Evolutionary conservation across 1,139 yeast genomes (phyloP), one percentile per base, ranked within the genome.

Genomic region (Suhomyces ambrosiae): DNA sequence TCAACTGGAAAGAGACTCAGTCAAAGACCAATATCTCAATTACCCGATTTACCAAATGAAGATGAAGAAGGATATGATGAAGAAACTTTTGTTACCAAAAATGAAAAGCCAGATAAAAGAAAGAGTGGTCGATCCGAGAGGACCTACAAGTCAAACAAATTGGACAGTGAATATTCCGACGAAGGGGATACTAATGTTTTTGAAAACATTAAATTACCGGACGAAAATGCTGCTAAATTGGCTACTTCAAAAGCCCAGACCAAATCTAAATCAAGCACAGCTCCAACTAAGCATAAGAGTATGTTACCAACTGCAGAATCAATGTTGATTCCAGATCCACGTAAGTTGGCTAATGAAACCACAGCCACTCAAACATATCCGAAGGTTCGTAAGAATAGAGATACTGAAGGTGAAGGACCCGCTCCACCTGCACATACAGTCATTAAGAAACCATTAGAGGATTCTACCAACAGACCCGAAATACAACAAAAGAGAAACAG

Each of bases 141-240:
- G 15, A 23, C 41, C n/a, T 26, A 25, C 24, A 41, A 39, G 21
- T 27, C 42, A 7, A 33, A 18, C 21, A 18, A 49, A 22, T 48
- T 48, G 8, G 56, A 53, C 7, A 52, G 46, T 7, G 56, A 50
- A 9, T 52, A 46, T 13, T 55, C 52, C 6, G 58, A 49, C 12
- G 38, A 30, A 22, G 38, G 35, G 3, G 61, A 56, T 15, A 59
- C 59, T 27, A 65, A 64, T 19, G 62, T 68, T 10, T 72, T 71
- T 49, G 76, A 70, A 32, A 65, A 65, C 41, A 72, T 72, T 45
- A 71, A 71, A 49, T 57, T 72, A 41, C 78, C 78, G 7, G 62
- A 65, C 18, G 59, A 59, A 4, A 48, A 48, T 30, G 39, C 46
- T 12, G 16, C 31, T 7, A 23, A n/a, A 10, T 24, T 24, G 15